A percentile compares a stretch with the other conserved stretches of the same genome.
phyloP scores from a whole-genome alignment of 129 eudicot species.

The Flaveria robusta region DNA sequence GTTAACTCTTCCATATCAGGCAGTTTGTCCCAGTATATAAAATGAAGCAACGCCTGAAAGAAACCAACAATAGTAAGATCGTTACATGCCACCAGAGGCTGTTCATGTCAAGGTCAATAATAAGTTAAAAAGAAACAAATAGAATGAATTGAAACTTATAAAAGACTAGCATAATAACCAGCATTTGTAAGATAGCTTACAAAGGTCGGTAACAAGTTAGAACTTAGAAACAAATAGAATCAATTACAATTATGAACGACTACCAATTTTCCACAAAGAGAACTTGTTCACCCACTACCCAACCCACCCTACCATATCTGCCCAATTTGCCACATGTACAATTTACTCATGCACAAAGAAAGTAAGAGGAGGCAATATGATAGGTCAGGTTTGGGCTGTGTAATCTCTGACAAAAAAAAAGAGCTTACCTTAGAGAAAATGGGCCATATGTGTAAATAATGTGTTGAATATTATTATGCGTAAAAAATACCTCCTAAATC shows the following conservation, averaged over 20 bases:
- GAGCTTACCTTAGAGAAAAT: too few relatives aligned
- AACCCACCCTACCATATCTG: background rate
- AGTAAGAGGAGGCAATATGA: background rate
- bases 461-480: background rate
- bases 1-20: conserved; percentile 55
- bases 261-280: background rate
- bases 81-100: background rate
- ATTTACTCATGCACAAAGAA: background rate
- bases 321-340: background rate
- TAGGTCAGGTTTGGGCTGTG: background rate
- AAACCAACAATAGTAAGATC: background rate
- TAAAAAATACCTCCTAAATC: background rate
- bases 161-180: background rate
- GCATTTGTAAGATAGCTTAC: too few relatives aligned
- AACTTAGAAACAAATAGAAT: too few relatives aligned
- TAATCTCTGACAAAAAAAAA: background rate
- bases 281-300: background rate
- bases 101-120: background rate
- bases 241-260: too few relatives aligned
- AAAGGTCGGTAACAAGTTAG: too few relatives aligned
- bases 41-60: conserved; percentile 56
- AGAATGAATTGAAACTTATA: background rate
- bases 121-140: background rate
- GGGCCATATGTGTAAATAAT: too few relatives aligned
- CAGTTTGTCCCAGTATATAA: conserved; percentile 60